Conservation (phyloP, 441 rosid genomes). For the Brassica hybrid region DNA sequence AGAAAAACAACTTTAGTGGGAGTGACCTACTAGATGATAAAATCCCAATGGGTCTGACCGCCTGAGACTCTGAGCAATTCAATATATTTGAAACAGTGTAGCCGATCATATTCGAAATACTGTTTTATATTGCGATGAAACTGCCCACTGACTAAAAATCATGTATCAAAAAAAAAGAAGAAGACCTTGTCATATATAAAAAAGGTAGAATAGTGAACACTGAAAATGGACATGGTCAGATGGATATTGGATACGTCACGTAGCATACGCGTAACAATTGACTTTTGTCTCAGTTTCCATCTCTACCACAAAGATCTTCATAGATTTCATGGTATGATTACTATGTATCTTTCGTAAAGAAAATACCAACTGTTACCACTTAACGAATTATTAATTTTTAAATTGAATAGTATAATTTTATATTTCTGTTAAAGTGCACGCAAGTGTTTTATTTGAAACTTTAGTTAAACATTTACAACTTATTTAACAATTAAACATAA, state of each 20-base stretch:
- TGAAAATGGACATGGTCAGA: conserved; percentile 22
- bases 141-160: not conserved
- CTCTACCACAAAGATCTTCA: conserved; percentile 30
- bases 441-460: not conserved
- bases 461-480: not conserved
- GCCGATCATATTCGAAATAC: not conserved
- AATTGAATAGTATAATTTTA: not conserved
- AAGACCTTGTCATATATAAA: not conserved
- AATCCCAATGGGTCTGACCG: conserved; percentile 18
- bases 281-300: conserved; percentile 12
- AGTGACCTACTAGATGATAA: conserved; percentile 16
- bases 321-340: conserved; percentile 37
- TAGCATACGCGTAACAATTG: conserved; percentile 29
- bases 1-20: conserved; percentile 9
- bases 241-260: conserved; percentile 23
- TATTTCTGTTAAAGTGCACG: not conserved
- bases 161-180: not conserved
- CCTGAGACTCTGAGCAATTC: conserved; percentile 13
- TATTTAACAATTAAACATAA: not conserved
- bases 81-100: not conserved
- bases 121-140: not conserved
- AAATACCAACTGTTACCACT: conserved; percentile 15
- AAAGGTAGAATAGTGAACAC: not conserved
- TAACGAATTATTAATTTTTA: not conserved
- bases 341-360: conserved; percentile 16